Percentiles rank a stretch among this genome's conserved stretches.
Evolutionary conservation across 306 rosid genomes (phyloP).

Genomic region (Cucurbita ficifolia): DNA sequence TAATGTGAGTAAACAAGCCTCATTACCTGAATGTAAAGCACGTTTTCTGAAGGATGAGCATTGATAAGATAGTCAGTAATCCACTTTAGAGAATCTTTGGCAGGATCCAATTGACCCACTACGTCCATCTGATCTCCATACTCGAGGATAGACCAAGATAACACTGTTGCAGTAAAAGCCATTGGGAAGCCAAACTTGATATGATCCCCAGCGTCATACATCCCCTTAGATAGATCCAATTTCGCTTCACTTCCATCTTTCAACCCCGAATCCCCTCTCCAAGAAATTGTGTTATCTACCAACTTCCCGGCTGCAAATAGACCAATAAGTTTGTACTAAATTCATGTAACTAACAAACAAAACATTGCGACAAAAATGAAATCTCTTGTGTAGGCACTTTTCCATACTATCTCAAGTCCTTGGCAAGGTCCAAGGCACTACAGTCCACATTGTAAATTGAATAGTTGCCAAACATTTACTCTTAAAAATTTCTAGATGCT

Average conservation of each 20-base stretch:
- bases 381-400: neutral
- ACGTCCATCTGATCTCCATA: constrained; percentile 83
- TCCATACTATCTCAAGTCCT: neutral
- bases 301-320: constrained; percentile 56
- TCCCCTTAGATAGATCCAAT: constrained; percentile 73
- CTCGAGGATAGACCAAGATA: constrained; percentile 90
- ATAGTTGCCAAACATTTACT: neutral
- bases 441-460: neutral
- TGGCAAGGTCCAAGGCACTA: neutral
- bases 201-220: constrained; percentile 95
- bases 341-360: neutral
- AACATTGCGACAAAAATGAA: neutral
- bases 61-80: constrained; percentile 79
- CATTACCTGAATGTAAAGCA: constrained; percentile 80
- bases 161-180: constrained; percentile 83
- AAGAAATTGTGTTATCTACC: constrained; percentile 43
- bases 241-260: constrained; percentile 56
- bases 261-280: constrained; percentile 92
- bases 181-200: constrained; percentile 90
- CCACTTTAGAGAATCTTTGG: constrained; percentile 70
- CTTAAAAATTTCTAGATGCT: neutral
- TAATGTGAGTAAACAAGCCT: neutral
- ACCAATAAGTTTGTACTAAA: neutral
- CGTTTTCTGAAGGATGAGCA: constrained; percentile 67
- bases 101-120: constrained; percentile 56